Evolutionary conservation across 225 moss, liverwort and hornwort species (phyloP).

Genomic region (Straminergon stramineum): DNA sequence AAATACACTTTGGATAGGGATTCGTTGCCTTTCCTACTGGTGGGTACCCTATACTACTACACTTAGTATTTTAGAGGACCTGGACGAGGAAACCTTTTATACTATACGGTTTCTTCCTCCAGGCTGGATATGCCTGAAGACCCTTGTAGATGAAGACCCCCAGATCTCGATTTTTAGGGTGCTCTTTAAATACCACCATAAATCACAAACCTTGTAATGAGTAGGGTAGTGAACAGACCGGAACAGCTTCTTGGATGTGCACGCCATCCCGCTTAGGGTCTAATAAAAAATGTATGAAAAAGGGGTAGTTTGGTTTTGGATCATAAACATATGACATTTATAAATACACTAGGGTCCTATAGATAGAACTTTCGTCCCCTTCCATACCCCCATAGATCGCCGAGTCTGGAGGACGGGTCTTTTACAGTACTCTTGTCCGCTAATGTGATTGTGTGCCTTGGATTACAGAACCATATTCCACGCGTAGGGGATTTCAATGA

Average conservation of each 20-base stretch:
- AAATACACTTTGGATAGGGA: neutral
- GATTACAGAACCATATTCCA: slow-evolving; percentile 87
- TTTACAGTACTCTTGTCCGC: neutral
- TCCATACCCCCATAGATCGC: neutral
- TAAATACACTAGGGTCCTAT: neutral
- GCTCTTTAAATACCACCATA: neutral
- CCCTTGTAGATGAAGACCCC: neutral
- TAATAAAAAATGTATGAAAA: neutral
- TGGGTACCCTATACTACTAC: neutral
- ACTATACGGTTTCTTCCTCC: neutral
- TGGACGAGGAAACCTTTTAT: neutral
- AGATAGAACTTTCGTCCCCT: neutral
- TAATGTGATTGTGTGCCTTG: neutral
- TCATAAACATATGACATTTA: neutral
- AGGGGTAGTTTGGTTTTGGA: neutral
- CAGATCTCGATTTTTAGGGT: neutral
- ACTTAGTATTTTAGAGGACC: neutral
- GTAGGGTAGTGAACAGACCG: neutral
- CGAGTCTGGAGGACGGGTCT: neutral
- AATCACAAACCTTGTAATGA: neutral
- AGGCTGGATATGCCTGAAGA: neutral
- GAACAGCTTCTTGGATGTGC: neutral
- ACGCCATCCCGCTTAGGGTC: neutral
- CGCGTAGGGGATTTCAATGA: slow-evolving; percentile 97
- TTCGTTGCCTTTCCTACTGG: neutral